Base-by-base conservation (phyloP, 176 grass and related monocot genomes). In the Tillandsia fasciculata region DNA sequence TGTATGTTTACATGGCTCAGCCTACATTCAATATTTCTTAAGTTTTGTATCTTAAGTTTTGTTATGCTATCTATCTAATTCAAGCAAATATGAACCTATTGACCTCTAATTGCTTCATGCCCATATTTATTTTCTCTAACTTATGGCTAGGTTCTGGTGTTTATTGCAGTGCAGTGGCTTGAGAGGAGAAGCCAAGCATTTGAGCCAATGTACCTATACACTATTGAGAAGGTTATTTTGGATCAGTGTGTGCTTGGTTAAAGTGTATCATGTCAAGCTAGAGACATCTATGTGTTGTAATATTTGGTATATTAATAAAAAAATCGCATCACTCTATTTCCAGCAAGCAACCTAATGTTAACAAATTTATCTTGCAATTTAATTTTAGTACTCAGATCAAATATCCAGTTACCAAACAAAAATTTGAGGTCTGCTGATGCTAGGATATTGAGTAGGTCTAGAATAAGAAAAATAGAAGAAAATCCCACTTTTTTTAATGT, bases 141-240 rank as follows among this genome's bases (percentile, higher is more conserved):
- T 79, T 78, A 15, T 68, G 12, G 29, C 49, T 74, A 74, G 50
- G 67, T 67, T 78, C 24, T 84, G 63, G 84, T 81, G 56, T 81
- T 75, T 85, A 42, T 80, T 81, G 65, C 81, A 99, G 94, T 99
- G 65, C 84, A 88, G 47, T 99, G 90, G 87, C 84, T 99, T 83
- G 94, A 99, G 82, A 87, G 70, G 57, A 90, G 82, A 84, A 99
- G 94, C 79, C 90, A 93, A 87, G 74, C 82, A 72, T 93, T 99
- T 73, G 94, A 99, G 49, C 94, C 89, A 77, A 90, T 86, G 5
- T 99, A 99, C 79, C 74, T 99, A 47, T 99, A 93, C 82, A 82
- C 89, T 61, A 80, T 90, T 71, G 90, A 99, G 68, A 99, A 99
- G 94, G 94, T 27, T 26, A 11, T 24, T 61, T 61, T 61, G 15